A percentile compares a stretch with the other conserved stretches of the same genome.
phyloP scores from a whole-genome alignment of 257 asterid genomes.

The Solanum paucissectum region DNA sequence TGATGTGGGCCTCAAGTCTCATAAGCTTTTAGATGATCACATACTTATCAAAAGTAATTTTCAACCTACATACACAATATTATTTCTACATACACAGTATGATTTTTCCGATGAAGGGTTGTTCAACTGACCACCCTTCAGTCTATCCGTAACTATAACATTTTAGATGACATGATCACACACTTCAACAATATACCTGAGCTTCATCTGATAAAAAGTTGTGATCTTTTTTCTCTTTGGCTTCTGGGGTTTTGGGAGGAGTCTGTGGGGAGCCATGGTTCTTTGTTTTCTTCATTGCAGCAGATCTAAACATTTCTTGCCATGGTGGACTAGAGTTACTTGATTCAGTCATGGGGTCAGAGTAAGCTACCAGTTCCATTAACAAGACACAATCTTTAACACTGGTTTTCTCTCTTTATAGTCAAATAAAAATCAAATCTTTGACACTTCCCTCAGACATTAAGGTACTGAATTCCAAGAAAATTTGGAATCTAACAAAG shows the following conservation, averaged over 20 bases:
- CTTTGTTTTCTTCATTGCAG: slow-evolving; percentile 45
- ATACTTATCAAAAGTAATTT: neutral
- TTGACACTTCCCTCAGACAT: neutral
- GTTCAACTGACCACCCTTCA: neutral
- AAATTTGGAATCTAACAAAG: neutral
- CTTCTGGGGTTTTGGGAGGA: neutral
- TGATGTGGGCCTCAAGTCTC: neutral
- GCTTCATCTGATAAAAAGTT: slow-evolving; percentile 38
- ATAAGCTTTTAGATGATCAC: neutral
- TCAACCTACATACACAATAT: neutral
- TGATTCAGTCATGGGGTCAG: slow-evolving; percentile 48
- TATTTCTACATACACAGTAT: neutral
- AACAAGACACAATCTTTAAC: neutral
- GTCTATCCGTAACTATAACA: neutral
- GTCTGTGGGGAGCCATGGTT: neutral
- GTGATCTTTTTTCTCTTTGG: slow-evolving; percentile 2
- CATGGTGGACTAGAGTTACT: slow-evolving; percentile 43
- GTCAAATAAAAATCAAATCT: neutral
- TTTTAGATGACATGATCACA: neutral
- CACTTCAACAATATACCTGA: neutral
- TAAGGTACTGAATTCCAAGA: neutral
- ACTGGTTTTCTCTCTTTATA: neutral
- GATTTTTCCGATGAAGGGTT: no score
- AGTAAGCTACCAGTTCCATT: slow-evolving; percentile 54
- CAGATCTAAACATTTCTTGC: slow-evolving; percentile 95